phyloP scores from a whole-genome alignment of 2,329 filamentous ascomycete species.

The Talaromyces sp. region DNA sequence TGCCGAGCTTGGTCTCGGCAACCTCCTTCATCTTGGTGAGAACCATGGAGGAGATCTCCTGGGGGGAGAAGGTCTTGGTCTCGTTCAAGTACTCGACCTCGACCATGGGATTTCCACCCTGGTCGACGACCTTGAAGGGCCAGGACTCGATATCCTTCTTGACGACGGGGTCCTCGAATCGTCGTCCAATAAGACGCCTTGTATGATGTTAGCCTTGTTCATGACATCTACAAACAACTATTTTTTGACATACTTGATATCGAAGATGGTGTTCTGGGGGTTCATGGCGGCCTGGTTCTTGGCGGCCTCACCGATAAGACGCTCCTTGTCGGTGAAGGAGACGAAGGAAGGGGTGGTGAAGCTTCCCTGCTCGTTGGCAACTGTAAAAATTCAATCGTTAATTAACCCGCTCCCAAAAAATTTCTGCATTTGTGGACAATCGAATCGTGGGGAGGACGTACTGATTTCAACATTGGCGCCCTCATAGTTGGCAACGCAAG shows the following conservation, averaged over 20 bases:
- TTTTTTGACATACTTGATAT: conserved; percentile 79
- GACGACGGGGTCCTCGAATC: conserved; percentile 91
- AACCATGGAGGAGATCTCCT: conserved; percentile 99
- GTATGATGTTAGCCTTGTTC: not conserved
- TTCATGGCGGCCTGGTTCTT: conserved; percentile 99
- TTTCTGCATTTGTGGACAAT: not conserved
- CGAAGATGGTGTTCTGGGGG: conserved; percentile 96
- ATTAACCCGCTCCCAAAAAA: conserved; percentile 16
- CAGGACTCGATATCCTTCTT: conserved; percentile 99
- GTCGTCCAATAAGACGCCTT: conserved; percentile 95
- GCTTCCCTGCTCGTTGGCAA: conserved; percentile 99
- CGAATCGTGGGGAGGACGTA: conserved; percentile 46
- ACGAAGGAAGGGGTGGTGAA: conserved; percentile 99
- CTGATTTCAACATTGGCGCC: conserved; percentile 99
- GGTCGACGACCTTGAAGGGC: conserved; percentile 98
- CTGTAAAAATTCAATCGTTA: conserved; percentile 39
- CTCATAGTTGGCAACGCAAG: conserved; percentile 99
- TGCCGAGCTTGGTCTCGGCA: conserved; percentile 95
- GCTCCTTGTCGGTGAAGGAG: conserved; percentile 97
- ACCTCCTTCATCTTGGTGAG: conserved; percentile 99
- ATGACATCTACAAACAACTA: not conserved
- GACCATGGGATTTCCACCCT: conserved; percentile 83
- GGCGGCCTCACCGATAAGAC: conserved; percentile 97
- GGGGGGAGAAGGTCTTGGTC: conserved; percentile 93
- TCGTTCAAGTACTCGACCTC: conserved; percentile 94